Base-by-base conservation (phyloP, 2,329 filamentous ascomycete genomes). In the Pseudogymnoascus sp. region DNA sequence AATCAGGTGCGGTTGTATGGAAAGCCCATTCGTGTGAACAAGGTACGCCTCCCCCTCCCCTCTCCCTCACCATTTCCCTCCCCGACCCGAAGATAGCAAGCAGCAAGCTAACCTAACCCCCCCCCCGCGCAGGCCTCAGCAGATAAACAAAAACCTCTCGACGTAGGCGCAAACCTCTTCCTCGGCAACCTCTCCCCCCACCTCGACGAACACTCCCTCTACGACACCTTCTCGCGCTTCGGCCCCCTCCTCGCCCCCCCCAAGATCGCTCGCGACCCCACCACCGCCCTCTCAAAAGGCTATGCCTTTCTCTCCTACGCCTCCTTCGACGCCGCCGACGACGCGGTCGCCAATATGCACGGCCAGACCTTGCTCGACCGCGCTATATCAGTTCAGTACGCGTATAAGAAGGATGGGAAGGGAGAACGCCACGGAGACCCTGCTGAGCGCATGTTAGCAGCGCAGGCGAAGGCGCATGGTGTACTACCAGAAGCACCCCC, bases 371-470 rank as follows among this genome's bases (percentile, higher is more conserved):
- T 99, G 66, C 93, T 96, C 82, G 96, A 95, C 81, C 96, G 96
- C 79, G 90, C 96, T 76, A 89, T 98, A 71, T 90, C 90, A 2
- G 95, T 99, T 51, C 93, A 98, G 77, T 99, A 98, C 76, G 95
- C 95, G 41, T 98, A 96, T 84, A 99, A 99, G 83, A 98, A 98
- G 78, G 95, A 99, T 73, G 95, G 95, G 70, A 96, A 96, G 79
- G 93, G 93, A 71, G 93, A 98, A 79, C 83, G 95, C 65, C 95
- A 99, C 74, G 95, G 95, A 71, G 95, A 99, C 75, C 85, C 92
- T 71, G 95, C 95, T 31, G 95, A 99, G 78, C 84, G 95, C 73
- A 90, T 92, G 80, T 85, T 99, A 57, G 95, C 95, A 31, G 88
- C 90, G 28, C 90, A 97, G 77, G 95, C 93, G 64, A 93, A 93